A percentile compares a stretch with the other conserved stretches of the same genome.
Conservation (phyloP, 495 filamentous ascomycete species). For the Aspergillus haitiensis region DNA sequence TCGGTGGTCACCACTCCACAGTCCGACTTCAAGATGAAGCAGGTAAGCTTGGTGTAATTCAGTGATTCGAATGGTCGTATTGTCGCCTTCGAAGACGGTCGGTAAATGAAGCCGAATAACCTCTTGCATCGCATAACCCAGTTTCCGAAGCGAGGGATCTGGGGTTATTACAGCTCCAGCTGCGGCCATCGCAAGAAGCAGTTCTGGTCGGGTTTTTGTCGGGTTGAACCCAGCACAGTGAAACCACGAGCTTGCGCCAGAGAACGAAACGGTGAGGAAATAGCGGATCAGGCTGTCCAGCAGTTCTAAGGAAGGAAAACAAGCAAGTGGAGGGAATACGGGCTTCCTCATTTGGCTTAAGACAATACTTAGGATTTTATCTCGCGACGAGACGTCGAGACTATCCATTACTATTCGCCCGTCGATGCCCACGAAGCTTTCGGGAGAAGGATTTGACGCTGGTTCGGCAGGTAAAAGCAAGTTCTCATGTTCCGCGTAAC, state of each 20-base stretch:
- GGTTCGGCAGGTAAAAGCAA: neutral
- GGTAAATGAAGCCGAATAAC: neutral
- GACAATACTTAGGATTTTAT: neutral
- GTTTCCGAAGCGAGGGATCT: neutral
- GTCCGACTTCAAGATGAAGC: neutral
- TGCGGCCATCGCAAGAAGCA: neutral
- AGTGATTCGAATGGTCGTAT: neutral
- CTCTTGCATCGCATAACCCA: neutral
- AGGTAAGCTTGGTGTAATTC: neutral
- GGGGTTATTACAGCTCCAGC: neutral
- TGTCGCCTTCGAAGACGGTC: neutral
- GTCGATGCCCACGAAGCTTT: neutral
- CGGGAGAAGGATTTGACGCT: neutral
- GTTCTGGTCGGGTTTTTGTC: neutral
- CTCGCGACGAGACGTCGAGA: neutral
- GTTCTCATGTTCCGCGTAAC: neutral
- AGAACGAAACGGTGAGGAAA: neutral
- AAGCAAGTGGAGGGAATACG: neutral
- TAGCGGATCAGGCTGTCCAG: neutral
- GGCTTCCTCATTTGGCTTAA: neutral
- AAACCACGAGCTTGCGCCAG: neutral
- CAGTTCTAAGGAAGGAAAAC: neutral
- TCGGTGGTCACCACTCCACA: slow-evolving; percentile 1
- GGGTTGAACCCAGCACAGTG: neutral
- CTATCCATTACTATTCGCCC: neutral